Base-by-base conservation (phyloP, 768 basidiomycete genomes). In the Leccinum longicurvipes region DNA sequence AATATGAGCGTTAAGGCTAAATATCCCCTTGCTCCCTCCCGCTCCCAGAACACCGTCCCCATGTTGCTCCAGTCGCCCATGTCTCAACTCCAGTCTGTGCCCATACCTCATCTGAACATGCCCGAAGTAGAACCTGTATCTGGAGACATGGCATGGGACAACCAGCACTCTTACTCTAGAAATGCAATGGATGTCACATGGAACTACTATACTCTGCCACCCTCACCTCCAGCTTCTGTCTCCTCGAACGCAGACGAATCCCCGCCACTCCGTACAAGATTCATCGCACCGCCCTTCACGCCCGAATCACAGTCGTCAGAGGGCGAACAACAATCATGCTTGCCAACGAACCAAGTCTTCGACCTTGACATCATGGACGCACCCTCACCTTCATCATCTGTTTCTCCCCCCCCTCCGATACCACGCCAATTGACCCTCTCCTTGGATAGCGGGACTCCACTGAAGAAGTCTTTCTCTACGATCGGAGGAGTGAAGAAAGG, bases 331-430 rank as follows among this genome's bases (percentile, higher is more conserved):
- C 71, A 74, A 53, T 72, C 82, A 41, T 89, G 86, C 65, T 69
- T 89, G 14, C 80, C 87, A 31, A 89, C 87, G 15, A 81, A 82
- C 68, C 84, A 89, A 73, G 77, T 89, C 63, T 90, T 89, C 70
- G 86, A 88, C 69, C 72, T 77, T 4, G 70, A 76, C 25, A 29
- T 27, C 3, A 61, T 65, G 27, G 71, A 74, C 6, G 56, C 59
- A 2, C 66, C 65, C 25, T 75, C 76, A 25, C 65, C 74, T 28
- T 67, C 74, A 39, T 65, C 73, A 21, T 68, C 72, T 27, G 60
- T 66, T 44, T 69, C 73, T 45, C 60, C 72, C 17, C 64, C 64
- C 44, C 63, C 67, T 14, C 61, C 69, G 11, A 55, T 69, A 58
- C 69, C 68, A 19, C 67, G 69, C 36, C 71, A 71, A 34, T 64